Percentiles rank a stretch among this genome's conserved stretches.
Evolutionary conservation across 2,329 filamentous ascomycete genomes (phyloP).

Genomic region (Mycosphaerella sp.): DNA sequence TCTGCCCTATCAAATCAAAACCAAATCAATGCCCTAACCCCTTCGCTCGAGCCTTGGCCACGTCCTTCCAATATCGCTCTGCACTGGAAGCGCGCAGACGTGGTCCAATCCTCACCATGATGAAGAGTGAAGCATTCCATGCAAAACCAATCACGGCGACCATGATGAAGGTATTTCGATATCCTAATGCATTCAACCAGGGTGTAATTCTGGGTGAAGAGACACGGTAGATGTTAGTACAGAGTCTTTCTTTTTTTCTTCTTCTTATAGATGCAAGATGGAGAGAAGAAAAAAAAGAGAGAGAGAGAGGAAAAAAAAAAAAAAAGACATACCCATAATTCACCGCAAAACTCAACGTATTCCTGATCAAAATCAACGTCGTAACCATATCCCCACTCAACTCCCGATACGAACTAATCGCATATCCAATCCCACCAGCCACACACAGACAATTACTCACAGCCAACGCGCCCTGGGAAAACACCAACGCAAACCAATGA

Average conservation of each 20-base stretch:
- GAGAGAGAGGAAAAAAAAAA: too few species aligned
- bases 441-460: constrained; percentile 39
- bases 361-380: constrained; percentile 43
- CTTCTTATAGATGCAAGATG: too few species aligned
- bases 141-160: constrained; percentile 17
- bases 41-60: constrained; percentile 17
- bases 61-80: constrained; percentile 19
- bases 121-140: constrained; percentile 19
- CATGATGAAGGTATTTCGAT: constrained; percentile 20
- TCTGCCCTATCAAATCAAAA: neutral
- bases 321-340: constrained; percentile 37
- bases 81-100: constrained; percentile 12
- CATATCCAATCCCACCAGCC: constrained; percentile 38
- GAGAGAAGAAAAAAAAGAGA: too few species aligned
- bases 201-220: constrained; percentile 9
- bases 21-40: constrained; percentile 13
- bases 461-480: constrained; percentile 42
- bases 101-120: constrained; percentile 18
- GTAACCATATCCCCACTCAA: constrained; percentile 42
- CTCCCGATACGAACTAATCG: constrained; percentile 41
- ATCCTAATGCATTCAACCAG: constrained; percentile 18
- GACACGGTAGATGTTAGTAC: too few species aligned
- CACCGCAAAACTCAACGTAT: constrained; percentile 44
- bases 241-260: too few species aligned
- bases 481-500: constrained; percentile 45